Conservation (phyloP, 2,329 filamentous ascomycete species). For the Phyllosticta ampelicida region DNA sequence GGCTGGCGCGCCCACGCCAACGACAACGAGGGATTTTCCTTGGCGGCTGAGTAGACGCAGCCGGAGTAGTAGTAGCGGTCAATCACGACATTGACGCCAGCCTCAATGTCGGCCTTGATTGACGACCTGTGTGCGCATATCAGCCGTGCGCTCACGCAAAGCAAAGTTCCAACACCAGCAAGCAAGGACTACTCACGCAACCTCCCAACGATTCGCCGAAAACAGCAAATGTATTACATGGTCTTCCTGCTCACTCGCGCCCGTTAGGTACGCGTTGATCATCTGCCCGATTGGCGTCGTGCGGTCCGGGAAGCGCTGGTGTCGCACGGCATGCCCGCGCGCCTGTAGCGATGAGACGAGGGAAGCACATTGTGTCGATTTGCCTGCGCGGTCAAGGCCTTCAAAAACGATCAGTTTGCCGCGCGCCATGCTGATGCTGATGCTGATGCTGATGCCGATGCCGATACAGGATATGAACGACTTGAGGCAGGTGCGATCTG, state of each 20-base stretch:
- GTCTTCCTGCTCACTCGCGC: conserved; percentile 64
- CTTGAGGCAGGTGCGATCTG: no score
- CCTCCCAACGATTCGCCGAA: conserved; percentile 84
- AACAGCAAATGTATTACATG: conserved; percentile 86
- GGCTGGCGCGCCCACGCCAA: conserved; percentile 75
- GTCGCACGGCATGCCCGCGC: conserved; percentile 43
- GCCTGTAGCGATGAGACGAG: conserved; percentile 46
- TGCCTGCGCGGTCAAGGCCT: conserved; percentile 80
- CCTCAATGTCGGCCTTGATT: conserved; percentile 12
- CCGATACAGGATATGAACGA: no score
- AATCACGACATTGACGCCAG: conserved; percentile 67
- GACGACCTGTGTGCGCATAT: neutral
- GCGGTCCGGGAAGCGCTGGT: conserved; percentile 67
- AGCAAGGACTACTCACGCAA: conserved; percentile 24
- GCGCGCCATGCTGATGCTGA: conserved; percentile 29
- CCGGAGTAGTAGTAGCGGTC: conserved; percentile 96
- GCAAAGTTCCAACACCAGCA: neutral
- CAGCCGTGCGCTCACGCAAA: neutral
- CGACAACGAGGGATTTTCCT: conserved; percentile 57
- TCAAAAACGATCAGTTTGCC: conserved; percentile 77
- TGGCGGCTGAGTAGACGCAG: conserved; percentile 85
- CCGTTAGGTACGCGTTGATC: conserved; percentile 74
- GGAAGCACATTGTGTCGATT: conserved; percentile 76
- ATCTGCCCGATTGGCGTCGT: conserved; percentile 75
- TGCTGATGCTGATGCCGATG: no score